These are phyloP conservation scores for Boletus bicolor DNA, from an alignment of 768 basidiomycete genomes.

Conservation along the genomic window DNA sequence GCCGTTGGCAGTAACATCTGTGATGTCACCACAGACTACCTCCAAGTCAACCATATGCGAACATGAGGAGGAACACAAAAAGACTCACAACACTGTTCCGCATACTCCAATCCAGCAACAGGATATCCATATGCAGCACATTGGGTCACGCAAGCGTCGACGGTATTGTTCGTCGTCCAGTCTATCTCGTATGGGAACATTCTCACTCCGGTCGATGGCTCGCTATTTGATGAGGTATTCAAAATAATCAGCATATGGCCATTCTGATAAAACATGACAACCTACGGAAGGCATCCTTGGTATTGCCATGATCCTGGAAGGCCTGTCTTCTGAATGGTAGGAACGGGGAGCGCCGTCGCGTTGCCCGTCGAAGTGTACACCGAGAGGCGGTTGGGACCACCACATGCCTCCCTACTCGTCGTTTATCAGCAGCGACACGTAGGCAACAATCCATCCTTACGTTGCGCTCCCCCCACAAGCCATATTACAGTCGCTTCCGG, in stretches of 20 bases:
- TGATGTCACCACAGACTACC: constrained; percentile 67
- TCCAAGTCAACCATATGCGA: no score
- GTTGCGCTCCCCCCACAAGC: constrained; percentile 65
- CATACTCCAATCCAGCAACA: constrained; percentile 68
- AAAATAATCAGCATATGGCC: background rate
- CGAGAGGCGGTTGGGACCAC: constrained; percentile 69
- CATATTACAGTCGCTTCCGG: constrained; percentile 63
- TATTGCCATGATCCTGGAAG: constrained; percentile 66
- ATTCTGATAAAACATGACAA: background rate
- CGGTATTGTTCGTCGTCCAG: constrained; percentile 60
- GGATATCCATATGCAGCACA: constrained; percentile 72
- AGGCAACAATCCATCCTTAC: constrained; percentile 29
- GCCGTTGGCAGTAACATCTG: constrained; percentile 43
- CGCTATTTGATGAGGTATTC: constrained; percentile 35
- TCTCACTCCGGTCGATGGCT: constrained; percentile 38
- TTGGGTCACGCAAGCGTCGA: constrained; percentile 59
- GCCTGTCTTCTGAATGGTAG: constrained; percentile 48
- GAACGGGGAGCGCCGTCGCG: constrained; percentile 59
- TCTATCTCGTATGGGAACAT: constrained; percentile 62
- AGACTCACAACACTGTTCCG: constrained; percentile 68
- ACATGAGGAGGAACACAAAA: background rate
- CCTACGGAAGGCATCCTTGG: constrained; percentile 64
- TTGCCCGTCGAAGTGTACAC: constrained; percentile 56
- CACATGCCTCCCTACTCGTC: constrained; percentile 57
- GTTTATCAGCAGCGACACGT: background rate